Conservation (phyloP, 129 eudicot species). For the Saussurea involucrata region DNA sequence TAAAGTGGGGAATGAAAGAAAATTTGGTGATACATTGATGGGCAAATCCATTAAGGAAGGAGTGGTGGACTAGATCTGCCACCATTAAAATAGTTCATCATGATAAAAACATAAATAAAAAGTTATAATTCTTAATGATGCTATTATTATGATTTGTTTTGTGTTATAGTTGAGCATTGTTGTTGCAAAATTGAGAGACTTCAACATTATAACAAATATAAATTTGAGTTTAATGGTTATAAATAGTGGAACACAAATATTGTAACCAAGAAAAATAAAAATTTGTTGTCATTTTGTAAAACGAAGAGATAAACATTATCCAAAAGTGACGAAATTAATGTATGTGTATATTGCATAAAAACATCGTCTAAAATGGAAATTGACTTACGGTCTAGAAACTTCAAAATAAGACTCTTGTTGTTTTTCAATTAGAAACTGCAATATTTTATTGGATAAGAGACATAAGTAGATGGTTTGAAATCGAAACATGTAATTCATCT, state of each 20-base stretch:
- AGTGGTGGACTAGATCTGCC: too few relatives aligned
- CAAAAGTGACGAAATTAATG: too few relatives aligned
- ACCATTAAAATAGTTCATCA: not conserved
- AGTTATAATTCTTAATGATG: not conserved
- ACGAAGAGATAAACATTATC: not conserved
- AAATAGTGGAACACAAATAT: too few relatives aligned
- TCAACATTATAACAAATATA: not conserved
- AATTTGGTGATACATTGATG: too few relatives aligned
- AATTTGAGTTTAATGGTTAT: not conserved
- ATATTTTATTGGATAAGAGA: not conserved
- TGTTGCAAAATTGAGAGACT: not conserved
- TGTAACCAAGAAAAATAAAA: too few relatives aligned
- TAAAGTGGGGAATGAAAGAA: too few relatives aligned
- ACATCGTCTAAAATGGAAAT: not conserved
- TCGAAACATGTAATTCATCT: not conserved
- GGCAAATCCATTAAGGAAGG: too few relatives aligned
- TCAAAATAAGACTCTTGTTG: not conserved
- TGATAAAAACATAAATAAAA: not conserved
- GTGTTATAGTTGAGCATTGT: too few relatives aligned
- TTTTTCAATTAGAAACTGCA: not conserved
- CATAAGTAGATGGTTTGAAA: not conserved
- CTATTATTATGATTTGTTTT: too few relatives aligned
- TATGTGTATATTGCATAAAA: not conserved
- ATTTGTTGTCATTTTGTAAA: not conserved
- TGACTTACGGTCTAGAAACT: not conserved